Evolutionary conservation across 2,329 filamentous ascomycete species (phyloP), one percentile per base, ranked within the genome.

Genomic region (Epichloe elymi): DNA sequence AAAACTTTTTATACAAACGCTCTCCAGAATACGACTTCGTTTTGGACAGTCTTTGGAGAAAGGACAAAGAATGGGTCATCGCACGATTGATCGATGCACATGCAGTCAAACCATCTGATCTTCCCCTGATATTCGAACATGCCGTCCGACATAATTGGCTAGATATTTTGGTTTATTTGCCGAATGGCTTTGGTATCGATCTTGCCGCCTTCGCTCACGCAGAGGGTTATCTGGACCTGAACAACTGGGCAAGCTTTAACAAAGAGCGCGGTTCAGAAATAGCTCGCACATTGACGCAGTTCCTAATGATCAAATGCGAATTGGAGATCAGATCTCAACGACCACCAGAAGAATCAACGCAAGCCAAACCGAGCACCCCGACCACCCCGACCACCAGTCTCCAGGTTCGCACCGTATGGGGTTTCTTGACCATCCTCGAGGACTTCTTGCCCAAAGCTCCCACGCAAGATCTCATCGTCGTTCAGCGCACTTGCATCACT

Each of bases 401-500:
- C 12, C 82, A 86, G 52, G 82, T 96, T 46, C 88, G 88, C 65
- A 95, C 91, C 0, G 88, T 96, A 1, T 84, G 85, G 44, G 80
- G 83, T 0, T 70, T 97, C 50, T 74, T 97, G 14, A 79, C 85
- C 58, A 86, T 95, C 43, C 74, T 96, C 35, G 83, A 88, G 55
- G 83, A 86, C 54, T 84, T 79, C 44, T 60, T 82, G 45, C 79
- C 79, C 54, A 73, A 79, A 67, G 68, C 74, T 52, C 71, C 76
- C 57, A 64, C 80, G 51, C 66, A 85, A 48, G 84, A 91, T 49
- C 74, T 95, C 23, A 88, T 93, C 47, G 71, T 82, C 14, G 79
- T 95, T 30, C 90, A 96, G 67, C 80, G 91, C 35, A 80, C 83
- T 49, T 96, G 90, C 65, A 89, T 98, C 55, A 90, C 90, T 51